phyloP scores from a whole-genome alignment of 1,139 yeast genomes.

The Yamadazyma triangularis region DNA sequence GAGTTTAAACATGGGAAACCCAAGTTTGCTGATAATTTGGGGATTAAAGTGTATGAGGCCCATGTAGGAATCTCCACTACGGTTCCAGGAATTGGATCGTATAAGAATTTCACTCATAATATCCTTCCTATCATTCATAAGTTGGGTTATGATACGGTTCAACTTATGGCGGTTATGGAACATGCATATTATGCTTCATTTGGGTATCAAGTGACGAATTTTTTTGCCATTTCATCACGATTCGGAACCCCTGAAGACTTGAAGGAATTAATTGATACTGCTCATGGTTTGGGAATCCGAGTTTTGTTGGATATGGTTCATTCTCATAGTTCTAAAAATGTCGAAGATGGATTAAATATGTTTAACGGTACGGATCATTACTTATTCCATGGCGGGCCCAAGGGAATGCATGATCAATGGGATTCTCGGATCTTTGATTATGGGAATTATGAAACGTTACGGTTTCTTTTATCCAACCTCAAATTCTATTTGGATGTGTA shows the following conservation, averaged over 20 bases:
- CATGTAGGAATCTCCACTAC: conserved; percentile 95
- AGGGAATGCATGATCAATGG: conserved; percentile 90
- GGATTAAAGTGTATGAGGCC: conserved; percentile 85
- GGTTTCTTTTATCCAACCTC: conserved; percentile 84
- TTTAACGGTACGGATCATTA: conserved; percentile 96
- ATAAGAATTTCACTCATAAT: conserved; percentile 75
- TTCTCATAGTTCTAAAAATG: conserved; percentile 93
- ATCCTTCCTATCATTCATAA: conserved; percentile 80
- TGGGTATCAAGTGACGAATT: conserved; percentile 92
- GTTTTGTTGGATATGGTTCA: conserved; percentile 92
- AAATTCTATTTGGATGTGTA: conserved; percentile 80
- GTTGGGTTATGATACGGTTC: conserved; percentile 89
- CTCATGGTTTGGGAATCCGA: conserved; percentile 82
- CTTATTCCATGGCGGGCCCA: conserved; percentile 82
- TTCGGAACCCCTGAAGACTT: conserved; percentile 94
- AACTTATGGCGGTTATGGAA: conserved; percentile 97
- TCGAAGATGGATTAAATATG: conserved; percentile 86
- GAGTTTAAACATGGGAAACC: conserved; percentile 65
- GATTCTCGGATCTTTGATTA: conserved; percentile 92
- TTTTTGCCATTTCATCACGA: conserved; percentile 85
- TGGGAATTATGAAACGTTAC: conserved; percentile 81
- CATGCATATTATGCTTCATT: conserved; percentile 98
- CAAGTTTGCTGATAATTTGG: conserved; percentile 29
- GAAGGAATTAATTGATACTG: conserved; percentile 85
- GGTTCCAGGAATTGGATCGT: conserved; percentile 78